A percentile compares a stretch with the other conserved stretches of the same genome.
These are phyloP conservation scores for Fonsecaea pugnacius DNA, from an alignment of 2,329 filamentous ascomycete genomes.

Conservation along the genomic window DNA sequence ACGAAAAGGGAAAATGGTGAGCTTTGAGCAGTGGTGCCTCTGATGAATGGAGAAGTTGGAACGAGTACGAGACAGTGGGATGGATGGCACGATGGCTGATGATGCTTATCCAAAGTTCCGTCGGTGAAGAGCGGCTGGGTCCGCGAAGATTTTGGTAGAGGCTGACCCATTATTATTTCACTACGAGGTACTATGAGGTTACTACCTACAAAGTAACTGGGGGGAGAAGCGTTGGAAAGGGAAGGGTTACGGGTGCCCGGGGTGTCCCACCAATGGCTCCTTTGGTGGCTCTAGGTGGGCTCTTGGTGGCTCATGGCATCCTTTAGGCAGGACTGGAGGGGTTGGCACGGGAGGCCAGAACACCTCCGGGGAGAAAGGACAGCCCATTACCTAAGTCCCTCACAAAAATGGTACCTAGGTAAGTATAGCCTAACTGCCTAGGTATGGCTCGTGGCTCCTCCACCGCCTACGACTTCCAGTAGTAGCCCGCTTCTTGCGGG, in stretches of 20 bases:
- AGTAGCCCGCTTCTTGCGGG: not conserved
- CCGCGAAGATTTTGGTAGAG: not conserved
- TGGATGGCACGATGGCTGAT: not conserved
- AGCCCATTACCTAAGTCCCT: slow-evolving; percentile 7
- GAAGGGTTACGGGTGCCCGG: not conserved
- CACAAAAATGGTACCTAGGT: not conserved
- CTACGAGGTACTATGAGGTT: not conserved
- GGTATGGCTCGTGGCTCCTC: not conserved
- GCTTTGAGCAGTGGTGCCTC: not conserved
- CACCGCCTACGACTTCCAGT: not conserved
- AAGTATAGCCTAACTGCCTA: not conserved
- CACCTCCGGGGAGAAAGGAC: not conserved
- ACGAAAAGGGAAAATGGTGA: slow-evolving; percentile 18
- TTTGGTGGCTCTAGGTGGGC: not conserved
- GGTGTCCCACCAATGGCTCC: not conserved
- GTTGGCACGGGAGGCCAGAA: not conserved
- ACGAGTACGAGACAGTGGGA: slow-evolving; percentile 5
- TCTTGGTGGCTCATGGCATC: not conserved
- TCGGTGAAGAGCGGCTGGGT: slow-evolving; percentile 17
- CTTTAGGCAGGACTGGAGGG: not conserved
- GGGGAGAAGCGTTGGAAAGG: too few species aligned
- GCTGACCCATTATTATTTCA: not conserved
- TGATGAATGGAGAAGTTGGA: slow-evolving; percentile 16
- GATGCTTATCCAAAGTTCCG: slow-evolving; percentile 9
- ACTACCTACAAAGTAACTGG: too few species aligned